These are phyloP conservation scores for Sarocladiaceae sp. DNA, from an alignment of 2,329 filamentous ascomycete species.

Conservation along the genomic window DNA sequence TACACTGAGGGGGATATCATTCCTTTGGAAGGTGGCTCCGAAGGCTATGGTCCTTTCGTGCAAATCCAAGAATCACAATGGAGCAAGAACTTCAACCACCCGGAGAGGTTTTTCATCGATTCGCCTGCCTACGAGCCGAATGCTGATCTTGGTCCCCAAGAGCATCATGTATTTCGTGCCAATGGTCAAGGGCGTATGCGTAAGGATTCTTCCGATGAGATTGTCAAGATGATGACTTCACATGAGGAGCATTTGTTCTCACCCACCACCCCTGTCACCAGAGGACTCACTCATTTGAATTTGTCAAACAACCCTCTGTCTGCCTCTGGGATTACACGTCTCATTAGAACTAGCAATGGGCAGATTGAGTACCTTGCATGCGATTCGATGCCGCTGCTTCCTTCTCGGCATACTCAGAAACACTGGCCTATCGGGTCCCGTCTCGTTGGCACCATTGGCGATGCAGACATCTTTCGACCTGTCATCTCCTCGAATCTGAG, in stretches of 20 bases:
- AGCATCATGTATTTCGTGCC: conserved; percentile 26
- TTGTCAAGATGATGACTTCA: conserved; percentile 19
- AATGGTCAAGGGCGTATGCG: conserved; percentile 20
- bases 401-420: conserved; percentile 10
- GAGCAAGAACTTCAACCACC: conserved; percentile 41
- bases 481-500: conserved; percentile 50
- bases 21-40: conserved; percentile 18
- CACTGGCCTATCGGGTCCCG: conserved; percentile 25
- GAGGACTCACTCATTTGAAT: conserved; percentile 48
- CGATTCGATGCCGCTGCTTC: conserved; percentile 33
- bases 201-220: conserved; percentile 24
- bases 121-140: conserved; percentile 31
- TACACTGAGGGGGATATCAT: conserved; percentile 42
- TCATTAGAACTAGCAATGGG: conserved; percentile 40
- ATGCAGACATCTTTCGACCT: conserved; percentile 45
- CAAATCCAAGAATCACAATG: conserved; percentile 43
- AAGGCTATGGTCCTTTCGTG: conserved; percentile 35
- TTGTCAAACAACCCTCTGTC: conserved; percentile 48
- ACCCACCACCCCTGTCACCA: conserved; percentile 8
- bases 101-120: conserved; percentile 44
- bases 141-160: conserved; percentile 16
- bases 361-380: conserved; percentile 51
- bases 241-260: conserved; percentile 15
- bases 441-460: conserved; percentile 40
- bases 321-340: conserved; percentile 32